Evolutionary conservation across 371 early-diverging fungal genomes (phyloP), one percentile per base, ranked within the genome.

Genomic region (Rhizomucor miehei): DNA sequence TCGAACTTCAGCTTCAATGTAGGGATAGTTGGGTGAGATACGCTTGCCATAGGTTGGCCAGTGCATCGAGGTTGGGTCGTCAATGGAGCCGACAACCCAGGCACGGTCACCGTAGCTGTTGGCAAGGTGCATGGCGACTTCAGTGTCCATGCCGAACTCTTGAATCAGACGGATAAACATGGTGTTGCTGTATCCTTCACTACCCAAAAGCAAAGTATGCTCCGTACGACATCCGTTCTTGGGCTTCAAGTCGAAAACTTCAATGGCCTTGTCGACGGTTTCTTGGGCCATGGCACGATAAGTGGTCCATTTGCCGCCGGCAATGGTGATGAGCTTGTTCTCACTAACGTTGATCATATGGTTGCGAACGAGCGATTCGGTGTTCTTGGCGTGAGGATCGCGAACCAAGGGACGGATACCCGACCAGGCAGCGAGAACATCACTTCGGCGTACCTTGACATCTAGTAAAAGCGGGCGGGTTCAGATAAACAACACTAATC

Each of bases 231-330:
- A 91, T 36, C 51, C 63, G n/a, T 61, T 55, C 3, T 48, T 53
- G 3, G 89, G 87, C 35, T 76, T 62, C 23, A 91, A 77, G 6
- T 48, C 69, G 64, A 87, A 94, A 14, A 69, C 77, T 53, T 86
- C 67, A 36, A 99, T 85, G 13, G 99, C 99, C 54, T 77, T 66
- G 67, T 98, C 95, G 35, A 99, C 86, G 0, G 99, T 92, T 62
- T 99, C 98, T 64, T 95, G 85, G 21, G 99, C 99, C 99, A 99
- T 99, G 54, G 89, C 88, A 59, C 99, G 89, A 76, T 95, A 99
- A 1, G 99, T 99, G 1, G 99, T 99, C 99, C 99, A 99, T 71
- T 99, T 99, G 51, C 99, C 99, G 57, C 99, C 99, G 16, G 99
- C 92, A 65, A 99, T 90, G 6, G 99, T 97, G 56, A 99, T 69